Percentiles rank a stretch among this genome's conserved stretches.
Conservation (phyloP, 495 filamentous ascomycete species). For the Xylaria longipes region DNA sequence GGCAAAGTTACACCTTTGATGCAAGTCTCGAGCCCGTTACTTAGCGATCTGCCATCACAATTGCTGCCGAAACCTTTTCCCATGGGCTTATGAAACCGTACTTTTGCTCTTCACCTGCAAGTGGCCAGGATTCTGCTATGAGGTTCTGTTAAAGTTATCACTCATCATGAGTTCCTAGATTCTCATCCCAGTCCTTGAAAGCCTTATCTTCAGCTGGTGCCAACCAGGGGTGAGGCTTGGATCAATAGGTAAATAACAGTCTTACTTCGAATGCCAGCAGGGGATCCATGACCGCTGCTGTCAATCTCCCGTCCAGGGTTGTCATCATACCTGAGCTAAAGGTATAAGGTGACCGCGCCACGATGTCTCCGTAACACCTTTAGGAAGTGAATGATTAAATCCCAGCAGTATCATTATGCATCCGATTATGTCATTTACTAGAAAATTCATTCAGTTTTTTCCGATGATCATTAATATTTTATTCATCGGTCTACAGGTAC, state of each 20-base stretch:
- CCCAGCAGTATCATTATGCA: not conserved
- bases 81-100: not conserved
- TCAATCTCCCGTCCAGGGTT: constrained; percentile 15
- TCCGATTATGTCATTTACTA: not conserved
- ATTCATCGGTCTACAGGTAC: not conserved
- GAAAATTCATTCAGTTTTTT: not conserved
- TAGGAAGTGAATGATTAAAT: not conserved
- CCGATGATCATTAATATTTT: not conserved
- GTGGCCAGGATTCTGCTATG: not conserved
- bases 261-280: constrained; percentile 6
- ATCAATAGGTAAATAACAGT: not conserved
- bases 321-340: not conserved
- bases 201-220: constrained; percentile 5
- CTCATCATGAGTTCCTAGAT: not conserved
- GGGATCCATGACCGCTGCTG: constrained; percentile 27
- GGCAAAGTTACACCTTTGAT: not conserved
- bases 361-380: not conserved
- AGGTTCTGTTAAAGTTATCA: constrained; percentile 28
- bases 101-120: not conserved
- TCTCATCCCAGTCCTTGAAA: constrained; percentile 4
- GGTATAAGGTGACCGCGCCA: not conserved
- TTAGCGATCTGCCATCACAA: not conserved
- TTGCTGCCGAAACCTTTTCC: not conserved
- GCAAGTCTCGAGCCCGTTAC: not conserved
- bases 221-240: constrained; percentile 3